Evolutionary conservation across 2,329 filamentous ascomycete species (phyloP).

Genomic region (Monosporascus ibericus): DNA sequence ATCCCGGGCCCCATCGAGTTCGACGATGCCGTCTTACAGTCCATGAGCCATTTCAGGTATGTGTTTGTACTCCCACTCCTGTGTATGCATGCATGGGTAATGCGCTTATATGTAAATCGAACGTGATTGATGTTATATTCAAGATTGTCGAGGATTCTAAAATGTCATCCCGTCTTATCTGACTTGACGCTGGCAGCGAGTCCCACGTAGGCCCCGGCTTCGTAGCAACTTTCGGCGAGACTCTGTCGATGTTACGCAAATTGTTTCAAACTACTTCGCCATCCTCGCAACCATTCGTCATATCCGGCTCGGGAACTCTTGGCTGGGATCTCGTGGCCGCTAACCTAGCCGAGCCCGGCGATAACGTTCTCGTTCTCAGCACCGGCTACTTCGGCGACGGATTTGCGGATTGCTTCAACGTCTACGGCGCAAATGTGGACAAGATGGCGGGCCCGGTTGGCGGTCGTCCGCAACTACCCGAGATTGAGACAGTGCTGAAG

Average conservation of each 20-base stretch:
- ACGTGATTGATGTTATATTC: too few species aligned
- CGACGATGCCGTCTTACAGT: slow-evolving; percentile 90
- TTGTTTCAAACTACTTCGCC: slow-evolving; percentile 88
- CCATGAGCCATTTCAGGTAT: slow-evolving; percentile 91
- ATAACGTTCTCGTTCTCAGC: slow-evolving; percentile 87
- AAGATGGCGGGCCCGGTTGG: slow-evolving; percentile 88
- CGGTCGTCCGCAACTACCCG: slow-evolving; percentile 74
- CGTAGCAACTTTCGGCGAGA: slow-evolving; percentile 85
- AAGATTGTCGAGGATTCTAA: too few species aligned
- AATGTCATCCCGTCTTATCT: not conserved
- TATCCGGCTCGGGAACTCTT: slow-evolving; percentile 90
- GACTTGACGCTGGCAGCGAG: slow-evolving; percentile 53
- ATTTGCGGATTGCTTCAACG: slow-evolving; percentile 85
- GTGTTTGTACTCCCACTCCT: slow-evolving; percentile 17
- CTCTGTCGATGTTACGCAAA: slow-evolving; percentile 78
- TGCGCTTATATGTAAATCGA: not conserved
- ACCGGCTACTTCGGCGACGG: slow-evolving; percentile 96
- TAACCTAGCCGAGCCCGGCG: slow-evolving; percentile 83
- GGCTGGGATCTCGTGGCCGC: slow-evolving; percentile 96
- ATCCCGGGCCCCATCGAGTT: slow-evolving; percentile 98
- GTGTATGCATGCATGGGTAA: not conserved
- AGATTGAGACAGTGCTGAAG: slow-evolving; percentile 82
- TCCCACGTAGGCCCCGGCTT: slow-evolving; percentile 89
- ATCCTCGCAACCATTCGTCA: slow-evolving; percentile 80
- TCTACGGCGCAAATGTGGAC: slow-evolving; percentile 85